A percentile compares a stretch with the other conserved stretches of the same genome.
Evolutionary conservation across 208 protist species (phyloP).

Genomic region (Leishmania amazonensis): DNA sequence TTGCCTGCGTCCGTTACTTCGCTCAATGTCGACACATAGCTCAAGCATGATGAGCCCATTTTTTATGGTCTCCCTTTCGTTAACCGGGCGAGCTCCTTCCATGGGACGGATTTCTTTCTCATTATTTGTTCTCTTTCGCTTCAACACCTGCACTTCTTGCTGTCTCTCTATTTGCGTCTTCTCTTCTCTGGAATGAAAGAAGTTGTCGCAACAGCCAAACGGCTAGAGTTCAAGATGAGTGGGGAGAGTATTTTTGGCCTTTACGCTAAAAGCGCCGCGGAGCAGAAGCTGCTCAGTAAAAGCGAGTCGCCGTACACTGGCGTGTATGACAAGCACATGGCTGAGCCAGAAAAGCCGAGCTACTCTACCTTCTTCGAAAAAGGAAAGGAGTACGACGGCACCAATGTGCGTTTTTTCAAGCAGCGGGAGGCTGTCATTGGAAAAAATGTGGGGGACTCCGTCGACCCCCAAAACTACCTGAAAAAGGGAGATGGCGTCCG

Average conservation of each 20-base stretch:
- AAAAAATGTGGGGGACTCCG: slow-evolving; percentile 59
- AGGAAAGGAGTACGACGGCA: slow-evolving; percentile 84
- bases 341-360: slow-evolving; percentile 63
- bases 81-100: too few species aligned
- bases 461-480: slow-evolving; percentile 79
- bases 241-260: slow-evolving; percentile 69
- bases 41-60: neutral
- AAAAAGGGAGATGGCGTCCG: slow-evolving; percentile 71
- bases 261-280: slow-evolving; percentile 22
- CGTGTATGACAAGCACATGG: slow-evolving; percentile 69
- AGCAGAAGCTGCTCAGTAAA: slow-evolving; percentile 26
- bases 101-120: neutral
- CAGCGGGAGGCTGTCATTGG: slow-evolving; percentile 84
- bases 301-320: slow-evolving; percentile 54
- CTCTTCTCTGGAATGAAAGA: neutral
- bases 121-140: neutral
- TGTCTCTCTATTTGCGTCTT: neutral
- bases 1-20: neutral
- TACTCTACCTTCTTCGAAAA: slow-evolving; percentile 89
- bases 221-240: slow-evolving; percentile 40
- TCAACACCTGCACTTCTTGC: neutral
- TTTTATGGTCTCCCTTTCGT: slow-evolving; percentile 7
- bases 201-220: neutral
- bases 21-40: neutral
- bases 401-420: slow-evolving; percentile 80